Evolutionary conservation across 495 filamentous ascomycete species (phyloP).

Genomic region (Clavariopsis aquatica): DNA sequence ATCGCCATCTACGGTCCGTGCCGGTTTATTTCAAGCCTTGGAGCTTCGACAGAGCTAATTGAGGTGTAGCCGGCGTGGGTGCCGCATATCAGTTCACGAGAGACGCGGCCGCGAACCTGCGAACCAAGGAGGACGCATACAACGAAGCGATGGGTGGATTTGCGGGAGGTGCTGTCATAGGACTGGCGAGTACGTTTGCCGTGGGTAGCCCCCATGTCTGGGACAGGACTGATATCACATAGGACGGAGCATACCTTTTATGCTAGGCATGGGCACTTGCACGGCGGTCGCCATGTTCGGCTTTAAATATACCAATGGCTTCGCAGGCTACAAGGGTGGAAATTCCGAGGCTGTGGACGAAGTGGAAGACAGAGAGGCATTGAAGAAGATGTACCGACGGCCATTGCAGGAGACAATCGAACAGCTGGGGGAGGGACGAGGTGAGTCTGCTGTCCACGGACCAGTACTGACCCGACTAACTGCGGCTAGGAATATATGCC

Average conservation of each 20-base stretch:
- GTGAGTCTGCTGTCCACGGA: slow-evolving; percentile 51
- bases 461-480: background rate
- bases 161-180: slow-evolving; percentile 67
- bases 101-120: slow-evolving; percentile 72
- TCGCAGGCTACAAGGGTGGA: slow-evolving; percentile 60
- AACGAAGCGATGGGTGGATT: slow-evolving; percentile 75
- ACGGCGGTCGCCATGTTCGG: slow-evolving; percentile 64
- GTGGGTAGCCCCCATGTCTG: background rate
- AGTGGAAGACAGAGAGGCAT: slow-evolving; percentile 71
- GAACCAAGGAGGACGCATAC: slow-evolving; percentile 70
- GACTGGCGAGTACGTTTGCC: slow-evolving; percentile 47
- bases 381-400: slow-evolving; percentile 72
- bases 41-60: slow-evolving; percentile 26
- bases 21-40: background rate
- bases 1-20: slow-evolving; percentile 64
- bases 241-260: slow-evolving; percentile 76
- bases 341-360: slow-evolving; percentile 62
- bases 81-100: slow-evolving; percentile 76
- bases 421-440: slow-evolving; percentile 86
- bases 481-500: slow-evolving; percentile 66
- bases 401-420: slow-evolving; percentile 80
- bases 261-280: slow-evolving; percentile 73
- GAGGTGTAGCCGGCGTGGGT: slow-evolving; percentile 68
- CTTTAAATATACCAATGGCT: slow-evolving; percentile 78
- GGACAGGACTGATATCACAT: slow-evolving; percentile 6